Percentiles rank a stretch among this genome's conserved stretches.
Conservation (phyloP, 805 yeast genomes). For the Candida chauliodis region DNA sequence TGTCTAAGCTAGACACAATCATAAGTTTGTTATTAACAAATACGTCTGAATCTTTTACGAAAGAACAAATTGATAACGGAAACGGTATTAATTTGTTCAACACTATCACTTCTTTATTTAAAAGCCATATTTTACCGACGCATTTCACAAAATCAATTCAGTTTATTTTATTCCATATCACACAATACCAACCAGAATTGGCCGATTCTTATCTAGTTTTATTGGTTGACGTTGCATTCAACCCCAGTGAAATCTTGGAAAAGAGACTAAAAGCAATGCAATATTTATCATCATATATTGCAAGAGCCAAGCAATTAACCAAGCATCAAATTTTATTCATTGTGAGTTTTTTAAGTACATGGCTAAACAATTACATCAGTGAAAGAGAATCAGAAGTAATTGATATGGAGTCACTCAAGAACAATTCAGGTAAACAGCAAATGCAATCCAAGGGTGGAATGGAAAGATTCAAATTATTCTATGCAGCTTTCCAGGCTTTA, state of each 20-base stretch:
- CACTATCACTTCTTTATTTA: slow-evolving; percentile 72
- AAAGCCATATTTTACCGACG: slow-evolving; percentile 82
- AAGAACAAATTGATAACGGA: slow-evolving; percentile 52
- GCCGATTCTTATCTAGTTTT: slow-evolving; percentile 81
- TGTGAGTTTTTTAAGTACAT: slow-evolving; percentile 73
- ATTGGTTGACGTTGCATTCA: slow-evolving; percentile 78
- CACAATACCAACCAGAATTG: slow-evolving; percentile 78
- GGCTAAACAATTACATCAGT: slow-evolving; percentile 76
- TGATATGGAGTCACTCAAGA: slow-evolving; percentile 24
- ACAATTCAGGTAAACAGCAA: slow-evolving; percentile 10
- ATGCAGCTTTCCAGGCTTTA: slow-evolving; percentile 86
- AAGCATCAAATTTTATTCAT: slow-evolving; percentile 76
- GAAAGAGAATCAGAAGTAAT: slow-evolving; percentile 85
- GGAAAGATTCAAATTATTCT: slow-evolving; percentile 87
- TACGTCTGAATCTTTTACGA: slow-evolving; percentile 47
- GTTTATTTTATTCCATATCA: slow-evolving; percentile 72
- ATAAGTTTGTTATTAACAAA: slow-evolving; percentile 54
- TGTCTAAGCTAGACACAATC: slow-evolving; percentile 69
- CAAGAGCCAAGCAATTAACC: slow-evolving; percentile 74
- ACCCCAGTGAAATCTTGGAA: slow-evolving; percentile 62
- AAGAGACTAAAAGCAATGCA: slow-evolving; percentile 87
- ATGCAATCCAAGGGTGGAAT: slow-evolving; percentile 64
- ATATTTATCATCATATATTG: slow-evolving; percentile 84
- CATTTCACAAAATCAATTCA: slow-evolving; percentile 88
- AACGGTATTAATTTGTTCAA: slow-evolving; percentile 68